phyloP scores from a whole-genome alignment of 1,284 basidiomycete species.

The Puccinia polysora region DNA sequence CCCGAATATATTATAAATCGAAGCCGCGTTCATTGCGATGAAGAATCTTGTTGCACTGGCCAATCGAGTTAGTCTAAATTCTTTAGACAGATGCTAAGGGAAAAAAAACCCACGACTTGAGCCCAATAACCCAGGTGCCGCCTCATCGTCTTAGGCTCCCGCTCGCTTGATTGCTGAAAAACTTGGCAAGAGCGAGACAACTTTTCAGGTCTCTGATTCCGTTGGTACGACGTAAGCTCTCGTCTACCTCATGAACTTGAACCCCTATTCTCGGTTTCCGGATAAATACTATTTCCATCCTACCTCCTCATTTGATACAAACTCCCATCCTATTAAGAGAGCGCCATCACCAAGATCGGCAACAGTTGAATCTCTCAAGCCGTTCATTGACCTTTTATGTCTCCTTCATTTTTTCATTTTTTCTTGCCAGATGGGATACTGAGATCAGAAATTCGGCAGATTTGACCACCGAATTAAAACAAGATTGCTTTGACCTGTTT shows the following conservation, averaged over 20 bases:
- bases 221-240: background rate
- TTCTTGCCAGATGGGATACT: background rate
- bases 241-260: background rate
- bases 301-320: too few relatives aligned
- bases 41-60: background rate
- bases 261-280: too few relatives aligned
- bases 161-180: background rate
- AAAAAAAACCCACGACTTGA: background rate
- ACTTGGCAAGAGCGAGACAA: background rate
- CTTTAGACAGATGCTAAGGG: background rate
- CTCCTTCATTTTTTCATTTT: background rate
- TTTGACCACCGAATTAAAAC: background rate
- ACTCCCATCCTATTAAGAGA: too few relatives aligned
- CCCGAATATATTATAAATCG: background rate
- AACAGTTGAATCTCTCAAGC: background rate
- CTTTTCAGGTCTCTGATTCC: background rate
- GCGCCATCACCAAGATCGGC: background rate
- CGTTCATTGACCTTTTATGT: background rate
- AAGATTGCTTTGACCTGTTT: constrained; percentile 26
- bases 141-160: background rate
- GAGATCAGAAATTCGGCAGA: background rate
- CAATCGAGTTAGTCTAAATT: background rate
- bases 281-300: too few relatives aligned
- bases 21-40: background rate
- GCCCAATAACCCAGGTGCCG: background rate